Base-by-base conservation (phyloP, 2,329 filamentous ascomycete species). In the Botrytis galanthina region DNA sequence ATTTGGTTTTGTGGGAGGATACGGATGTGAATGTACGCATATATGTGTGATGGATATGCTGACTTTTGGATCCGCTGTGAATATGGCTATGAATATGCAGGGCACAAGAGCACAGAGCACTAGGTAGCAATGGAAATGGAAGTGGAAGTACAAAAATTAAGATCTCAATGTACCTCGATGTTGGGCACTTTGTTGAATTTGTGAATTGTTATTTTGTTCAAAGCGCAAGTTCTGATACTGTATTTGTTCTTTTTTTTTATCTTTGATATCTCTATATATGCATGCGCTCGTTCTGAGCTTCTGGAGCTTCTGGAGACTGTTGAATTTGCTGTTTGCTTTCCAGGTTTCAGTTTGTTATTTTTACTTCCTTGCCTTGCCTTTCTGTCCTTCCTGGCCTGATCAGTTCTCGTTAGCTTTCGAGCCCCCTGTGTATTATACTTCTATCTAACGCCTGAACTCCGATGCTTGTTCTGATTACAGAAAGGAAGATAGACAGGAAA, bases 391-490 rank as follows among this genome's bases (percentile, higher is more conserved):
- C 32, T 8, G 32, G n/a, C 6, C 29, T 48, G 20, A 48, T 26
- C 51, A 6, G 6, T 18, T 29, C 20, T 48, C 44, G 26, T n/a
- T 12, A 18, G 32, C 4, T 37, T 16, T 26, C 35, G 44, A n/a
- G 46, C 14, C 54, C 26, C 35, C 26, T 35, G 26, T 68, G 14
- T 37, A 67, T 66, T 22, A 29, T 14, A 20, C 46, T 32, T 29
- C 10, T 44, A 18, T 59, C n/a, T 22, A 51, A 68, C 64, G 46
- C 64, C 64, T 35, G 46, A 51, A 67, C 64, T 67, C 64, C 64
- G 1, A 54, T 68, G 46, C 46, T 68, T 54, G 22, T 29, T 67
- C 46, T 68, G 51, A 32, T 54, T 67, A 54, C 35, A 9, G 44
- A 66, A 26, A 64, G 29, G 10, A n/a, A 54, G 46, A 39, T 22